phyloP scores from a whole-genome alignment of 441 rosid species.

The Croton setiger region DNA sequence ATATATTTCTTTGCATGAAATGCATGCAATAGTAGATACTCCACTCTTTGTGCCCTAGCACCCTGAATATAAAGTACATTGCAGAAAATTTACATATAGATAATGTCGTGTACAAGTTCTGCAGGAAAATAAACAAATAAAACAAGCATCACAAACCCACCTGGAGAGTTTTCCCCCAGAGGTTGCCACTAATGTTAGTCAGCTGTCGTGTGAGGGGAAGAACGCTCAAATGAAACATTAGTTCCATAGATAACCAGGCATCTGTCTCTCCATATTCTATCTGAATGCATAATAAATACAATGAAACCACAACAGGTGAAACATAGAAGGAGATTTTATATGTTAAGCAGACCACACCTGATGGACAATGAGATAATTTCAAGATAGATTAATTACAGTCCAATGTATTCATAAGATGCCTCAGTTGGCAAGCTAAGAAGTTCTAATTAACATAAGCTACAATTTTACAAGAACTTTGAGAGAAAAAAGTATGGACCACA shows the following conservation, averaged over 20 bases:
- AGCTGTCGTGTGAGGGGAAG: conserved; percentile 98
- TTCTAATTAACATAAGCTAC: conserved; percentile 3
- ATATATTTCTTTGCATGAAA: conserved; percentile 87
- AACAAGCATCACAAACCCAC: conserved; percentile 39
- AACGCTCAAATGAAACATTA: conserved; percentile 91
- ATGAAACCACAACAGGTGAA: conserved; percentile 24
- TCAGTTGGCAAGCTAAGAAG: conserved; percentile 4
- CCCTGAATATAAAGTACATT: conserved; percentile 51
- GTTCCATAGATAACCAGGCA: conserved; percentile 99
- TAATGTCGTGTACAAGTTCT: conserved; percentile 4
- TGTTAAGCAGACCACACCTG: conserved; percentile 13
- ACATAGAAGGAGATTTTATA: neutral
- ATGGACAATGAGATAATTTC: neutral
- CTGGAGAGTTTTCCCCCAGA: conserved; percentile 98
- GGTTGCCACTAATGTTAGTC: conserved; percentile 96
- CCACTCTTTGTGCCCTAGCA: conserved; percentile 96
- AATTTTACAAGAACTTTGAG: neutral
- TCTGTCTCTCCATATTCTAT: conserved; percentile 96
- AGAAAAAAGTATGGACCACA: conserved; percentile 4
- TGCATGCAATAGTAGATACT: conserved; percentile 90
- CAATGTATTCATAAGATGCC: conserved; percentile 6
- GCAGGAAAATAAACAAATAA: conserved; percentile 9
- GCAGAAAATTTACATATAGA: neutral
- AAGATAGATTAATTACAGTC: neutral
- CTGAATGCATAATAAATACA: conserved; percentile 42